Percentiles rank a stretch among this genome's conserved stretches.
These are phyloP conservation scores for Candida pseudoviswanathii DNA, from an alignment of 1,139 yeast species.

Conservation along the genomic window DNA sequence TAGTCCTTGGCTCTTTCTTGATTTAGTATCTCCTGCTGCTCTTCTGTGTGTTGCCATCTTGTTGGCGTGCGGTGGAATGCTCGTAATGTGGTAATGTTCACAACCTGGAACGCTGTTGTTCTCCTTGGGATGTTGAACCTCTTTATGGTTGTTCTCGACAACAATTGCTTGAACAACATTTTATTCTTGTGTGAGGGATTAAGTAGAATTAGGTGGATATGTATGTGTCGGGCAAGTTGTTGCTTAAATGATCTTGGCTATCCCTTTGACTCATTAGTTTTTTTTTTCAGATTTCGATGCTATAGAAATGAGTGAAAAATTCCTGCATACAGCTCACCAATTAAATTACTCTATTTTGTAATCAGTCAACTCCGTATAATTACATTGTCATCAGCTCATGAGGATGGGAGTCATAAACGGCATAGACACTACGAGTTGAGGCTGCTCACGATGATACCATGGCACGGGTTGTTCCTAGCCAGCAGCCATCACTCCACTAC, in stretches of 20 bases:
- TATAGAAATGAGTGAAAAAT: not conserved
- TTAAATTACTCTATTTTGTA: slow-evolving; percentile 1
- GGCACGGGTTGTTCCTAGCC: no score
- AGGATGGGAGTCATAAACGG: not conserved
- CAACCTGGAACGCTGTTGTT: not conserved
- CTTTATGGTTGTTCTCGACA: not conserved
- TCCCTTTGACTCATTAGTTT: not conserved
- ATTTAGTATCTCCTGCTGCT: slow-evolving; percentile 44
- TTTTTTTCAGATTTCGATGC: not conserved
- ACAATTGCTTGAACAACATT: slow-evolving; percentile 4
- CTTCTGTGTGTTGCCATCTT: slow-evolving; percentile 29
- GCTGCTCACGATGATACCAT: no score
- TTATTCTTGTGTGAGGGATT: not conserved
- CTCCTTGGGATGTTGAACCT: not conserved
- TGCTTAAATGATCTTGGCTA: not conserved
- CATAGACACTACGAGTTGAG: no score
- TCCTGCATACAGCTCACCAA: slow-evolving; percentile 4
- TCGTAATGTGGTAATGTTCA: not conserved
- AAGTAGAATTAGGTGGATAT: not conserved
- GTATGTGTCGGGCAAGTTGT: not conserved
- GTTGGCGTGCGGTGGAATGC: not conserved
- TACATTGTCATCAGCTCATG: not conserved
- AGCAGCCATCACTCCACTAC: no score
- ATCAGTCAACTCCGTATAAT: not conserved
- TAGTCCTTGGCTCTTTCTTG: slow-evolving; percentile 78